A percentile compares a stretch with the other conserved stretches of the same genome.
phyloP scores from a whole-genome alignment of 331 rosid genomes.

The Phaseolus coccineus region DNA sequence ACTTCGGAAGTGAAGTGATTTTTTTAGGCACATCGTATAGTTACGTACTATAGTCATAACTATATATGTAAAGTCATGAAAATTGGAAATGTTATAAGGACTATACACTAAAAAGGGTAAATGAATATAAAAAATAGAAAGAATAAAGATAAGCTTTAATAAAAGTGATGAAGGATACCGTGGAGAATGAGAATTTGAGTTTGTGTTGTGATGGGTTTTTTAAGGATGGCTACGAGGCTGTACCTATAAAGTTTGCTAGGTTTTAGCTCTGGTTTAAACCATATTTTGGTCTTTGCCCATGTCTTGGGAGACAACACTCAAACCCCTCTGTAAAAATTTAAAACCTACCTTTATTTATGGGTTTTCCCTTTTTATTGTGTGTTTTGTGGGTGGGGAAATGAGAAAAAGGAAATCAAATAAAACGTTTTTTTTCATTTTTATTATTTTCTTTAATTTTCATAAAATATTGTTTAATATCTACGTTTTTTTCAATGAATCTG shows the following conservation, averaged over 20 bases:
- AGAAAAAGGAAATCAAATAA: too few relatives aligned
- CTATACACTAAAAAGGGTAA: background rate
- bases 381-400: background rate
- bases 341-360: background rate
- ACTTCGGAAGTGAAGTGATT: too few relatives aligned
- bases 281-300: constrained; percentile 37
- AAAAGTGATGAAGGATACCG: background rate
- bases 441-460: too few relatives aligned
- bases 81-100: too few relatives aligned
- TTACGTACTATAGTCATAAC: too few relatives aligned
- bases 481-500: too few relatives aligned
- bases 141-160: background rate
- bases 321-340: constrained; percentile 6
- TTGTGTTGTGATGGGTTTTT: background rate
- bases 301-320: constrained; percentile 54
- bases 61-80: too few relatives aligned
- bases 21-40: too few relatives aligned
- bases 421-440: too few relatives aligned
- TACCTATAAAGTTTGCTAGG: constrained; percentile 4
- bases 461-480: too few relatives aligned
- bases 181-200: constrained; percentile 39
- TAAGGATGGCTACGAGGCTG: constrained; percentile 4
- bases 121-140: background rate
- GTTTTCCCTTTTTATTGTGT: background rate
- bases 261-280: constrained; percentile 36